phyloP scores from a whole-genome alignment of 164 flowering plant genomes.

The Houttuynia cordata region DNA sequence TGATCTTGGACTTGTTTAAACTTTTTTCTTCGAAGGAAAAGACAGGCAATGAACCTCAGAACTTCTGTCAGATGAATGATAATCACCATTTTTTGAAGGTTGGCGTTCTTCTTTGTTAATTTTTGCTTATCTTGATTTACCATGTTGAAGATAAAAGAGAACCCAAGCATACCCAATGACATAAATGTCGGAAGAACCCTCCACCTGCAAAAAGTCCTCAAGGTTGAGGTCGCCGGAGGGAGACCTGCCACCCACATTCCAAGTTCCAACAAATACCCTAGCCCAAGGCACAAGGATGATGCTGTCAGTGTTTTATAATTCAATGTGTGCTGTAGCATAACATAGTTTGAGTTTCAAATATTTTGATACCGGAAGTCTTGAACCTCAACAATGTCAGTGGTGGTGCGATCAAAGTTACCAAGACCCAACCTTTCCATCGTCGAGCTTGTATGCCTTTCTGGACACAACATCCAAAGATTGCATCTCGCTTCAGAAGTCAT shows the following conservation, averaged over 20 bases:
- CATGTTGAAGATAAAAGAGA: neutral
- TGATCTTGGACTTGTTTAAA: too few species aligned
- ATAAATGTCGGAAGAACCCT: slow-evolving; percentile 74
- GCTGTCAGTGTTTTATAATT: neutral
- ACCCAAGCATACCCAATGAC: slow-evolving; percentile 62
- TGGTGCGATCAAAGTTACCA: slow-evolving; percentile 35
- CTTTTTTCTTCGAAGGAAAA: too few species aligned
- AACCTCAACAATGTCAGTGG: slow-evolving; percentile 29
- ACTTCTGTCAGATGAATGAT: too few species aligned
- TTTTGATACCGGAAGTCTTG: slow-evolving; percentile 45
- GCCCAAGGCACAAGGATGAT: neutral
- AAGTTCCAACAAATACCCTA: slow-evolving; percentile 80
- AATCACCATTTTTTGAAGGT: too few species aligned
- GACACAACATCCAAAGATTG: slow-evolving; percentile 1
- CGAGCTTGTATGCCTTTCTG: slow-evolving; percentile 51
- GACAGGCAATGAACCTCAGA: too few species aligned
- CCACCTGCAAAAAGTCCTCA: slow-evolving; percentile 75
- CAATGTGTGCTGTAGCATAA: neutral
- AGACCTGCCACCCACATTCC: slow-evolving; percentile 95
- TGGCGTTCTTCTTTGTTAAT: too few species aligned
- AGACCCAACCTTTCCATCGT: slow-evolving; percentile 50
- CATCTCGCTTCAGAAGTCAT: neutral
- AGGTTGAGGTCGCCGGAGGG: slow-evolving; percentile 60
- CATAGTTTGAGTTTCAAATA: neutral
- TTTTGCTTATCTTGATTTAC: too few species aligned